Conservation (phyloP, 2,329 filamentous ascomycete genomes). For the Tolypocladium ovalisporum region DNA sequence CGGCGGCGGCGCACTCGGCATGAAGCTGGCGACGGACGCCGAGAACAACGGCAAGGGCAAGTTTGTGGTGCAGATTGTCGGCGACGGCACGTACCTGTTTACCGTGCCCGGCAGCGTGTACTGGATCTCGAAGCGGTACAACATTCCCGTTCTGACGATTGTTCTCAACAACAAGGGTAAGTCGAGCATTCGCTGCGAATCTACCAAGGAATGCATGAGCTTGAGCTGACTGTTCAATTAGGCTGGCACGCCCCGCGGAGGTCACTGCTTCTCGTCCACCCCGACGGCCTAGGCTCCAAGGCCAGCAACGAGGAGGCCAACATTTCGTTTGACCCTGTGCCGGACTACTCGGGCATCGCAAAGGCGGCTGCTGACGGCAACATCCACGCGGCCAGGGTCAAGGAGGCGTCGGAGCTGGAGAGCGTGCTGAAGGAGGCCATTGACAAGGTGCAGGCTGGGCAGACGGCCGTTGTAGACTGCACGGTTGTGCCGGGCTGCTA, state of each 20-base stretch:
- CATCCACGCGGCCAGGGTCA: slow-evolving; percentile 36
- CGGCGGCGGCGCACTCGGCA: slow-evolving; percentile 62
- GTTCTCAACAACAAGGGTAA: slow-evolving; percentile 46
- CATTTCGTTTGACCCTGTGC: slow-evolving; percentile 46
- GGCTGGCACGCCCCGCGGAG: slow-evolving; percentile 51
- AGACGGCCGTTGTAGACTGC: slow-evolving; percentile 42
- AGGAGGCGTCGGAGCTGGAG: slow-evolving; percentile 34
- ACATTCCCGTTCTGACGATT: slow-evolving; percentile 42
- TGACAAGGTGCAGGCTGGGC: slow-evolving; percentile 35
- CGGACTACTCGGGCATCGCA: slow-evolving; percentile 49
- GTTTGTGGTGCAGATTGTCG: slow-evolving; percentile 45
- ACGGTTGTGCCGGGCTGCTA: slow-evolving; percentile 36
- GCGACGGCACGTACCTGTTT: slow-evolving; percentile 47
- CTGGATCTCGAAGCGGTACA: slow-evolving; percentile 44
- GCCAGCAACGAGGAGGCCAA: slow-evolving; percentile 52
- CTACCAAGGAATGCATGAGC: neutral
- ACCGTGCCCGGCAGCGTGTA: slow-evolving; percentile 42
- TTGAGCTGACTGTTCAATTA: slow-evolving; percentile 9
- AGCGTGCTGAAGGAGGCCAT: slow-evolving; percentile 37
- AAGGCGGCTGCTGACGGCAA: slow-evolving; percentile 47
- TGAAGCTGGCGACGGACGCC: slow-evolving; percentile 54
- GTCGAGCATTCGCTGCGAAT: slow-evolving; percentile 1
- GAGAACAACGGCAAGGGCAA: slow-evolving; percentile 33
- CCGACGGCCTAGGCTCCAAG: slow-evolving; percentile 40
- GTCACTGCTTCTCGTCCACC: slow-evolving; percentile 46